Percentiles rank a stretch among this genome's conserved stretches.
Evolutionary conservation across 768 basidiomycete species (phyloP).

Genomic region (Rhizopogon vesiculosus): DNA sequence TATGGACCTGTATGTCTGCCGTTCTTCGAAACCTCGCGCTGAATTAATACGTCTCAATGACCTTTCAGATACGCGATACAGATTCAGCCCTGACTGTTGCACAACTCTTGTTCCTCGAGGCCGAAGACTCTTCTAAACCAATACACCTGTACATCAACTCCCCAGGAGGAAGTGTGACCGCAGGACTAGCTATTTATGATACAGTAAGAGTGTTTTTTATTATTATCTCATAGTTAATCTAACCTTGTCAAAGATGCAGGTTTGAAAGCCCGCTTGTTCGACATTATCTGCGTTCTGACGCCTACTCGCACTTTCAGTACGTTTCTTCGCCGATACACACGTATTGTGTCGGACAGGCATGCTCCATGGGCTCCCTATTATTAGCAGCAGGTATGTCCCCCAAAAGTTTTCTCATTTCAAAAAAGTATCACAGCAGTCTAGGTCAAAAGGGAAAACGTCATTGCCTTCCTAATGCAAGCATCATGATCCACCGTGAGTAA

Average conservation of each 20-base stretch:
- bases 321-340: constrained; percentile 95
- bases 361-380: constrained; percentile 93
- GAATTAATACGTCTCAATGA: constrained; percentile 9
- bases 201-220: constrained; percentile 55
- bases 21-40: constrained; percentile 4
- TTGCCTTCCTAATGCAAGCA: constrained; percentile 87
- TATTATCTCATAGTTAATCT: constrained; percentile 8
- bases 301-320: constrained; percentile 45
- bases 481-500: constrained; percentile 94
- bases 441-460: constrained; percentile 88
- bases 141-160: constrained; percentile 98
- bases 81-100: constrained; percentile 87
- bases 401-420: constrained; percentile 6
- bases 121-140: constrained; percentile 90
- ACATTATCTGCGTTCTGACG: constrained; percentile 1
- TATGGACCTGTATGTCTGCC: constrained; percentile 73
- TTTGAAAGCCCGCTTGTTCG: constrained; percentile 24
- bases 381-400: constrained; percentile 65
- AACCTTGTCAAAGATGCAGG: constrained; percentile 60
- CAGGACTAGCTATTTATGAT: constrained; percentile 95
- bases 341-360: constrained; percentile 93
- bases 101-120: constrained; percentile 92
- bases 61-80: constrained; percentile 76
- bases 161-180: constrained; percentile 93
- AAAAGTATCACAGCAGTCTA: constrained; percentile 17